Conservation (phyloP, 192 early-diverging fungal genomes). For the Gaertneriomyces semiglobifer region DNA sequence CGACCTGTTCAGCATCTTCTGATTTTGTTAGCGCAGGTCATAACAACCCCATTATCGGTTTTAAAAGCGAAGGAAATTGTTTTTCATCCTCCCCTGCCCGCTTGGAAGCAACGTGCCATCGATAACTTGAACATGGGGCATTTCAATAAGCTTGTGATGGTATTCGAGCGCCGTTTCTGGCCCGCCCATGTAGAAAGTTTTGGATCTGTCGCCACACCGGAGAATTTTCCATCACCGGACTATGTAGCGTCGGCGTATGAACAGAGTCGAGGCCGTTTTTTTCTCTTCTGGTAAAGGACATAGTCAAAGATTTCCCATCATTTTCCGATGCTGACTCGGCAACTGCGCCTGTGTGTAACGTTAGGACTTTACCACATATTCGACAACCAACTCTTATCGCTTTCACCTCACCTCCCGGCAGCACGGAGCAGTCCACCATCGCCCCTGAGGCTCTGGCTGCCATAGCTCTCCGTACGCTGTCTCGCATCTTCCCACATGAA, state of each 20-base stretch:
- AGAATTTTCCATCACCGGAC: not conserved
- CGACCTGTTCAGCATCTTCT: too few relatives aligned
- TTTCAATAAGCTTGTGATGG: slow-evolving; percentile 33
- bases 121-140: slow-evolving; percentile 23
- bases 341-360: not conserved
- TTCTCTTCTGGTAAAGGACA: slow-evolving; percentile 15
- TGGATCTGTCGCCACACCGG: slow-evolving; percentile 17
- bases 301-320: not conserved
- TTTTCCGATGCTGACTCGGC: not conserved
- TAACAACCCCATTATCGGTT: not conserved
- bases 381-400: slow-evolving; percentile 19
- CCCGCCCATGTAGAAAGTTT: slow-evolving; percentile 17
- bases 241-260: not conserved
- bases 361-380: slow-evolving; percentile 26
- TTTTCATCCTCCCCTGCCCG: slow-evolving; percentile 10
- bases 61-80: not conserved
- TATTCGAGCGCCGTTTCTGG: slow-evolving; percentile 34
- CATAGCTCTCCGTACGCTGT: not conserved
- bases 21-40: too few relatives aligned
- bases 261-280: slow-evolving; percentile 8
- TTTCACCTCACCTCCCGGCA: slow-evolving; percentile 22
- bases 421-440: slow-evolving; percentile 22
- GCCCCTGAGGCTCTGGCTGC: slow-evolving; percentile 6
- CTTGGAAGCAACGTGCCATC: slow-evolving; percentile 26
- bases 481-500: not conserved